Evolutionary conservation across 2,329 filamentous ascomycete genomes (phyloP), one percentile per base, ranked within the genome.

Genomic region (Fusarium sp.): DNA sequence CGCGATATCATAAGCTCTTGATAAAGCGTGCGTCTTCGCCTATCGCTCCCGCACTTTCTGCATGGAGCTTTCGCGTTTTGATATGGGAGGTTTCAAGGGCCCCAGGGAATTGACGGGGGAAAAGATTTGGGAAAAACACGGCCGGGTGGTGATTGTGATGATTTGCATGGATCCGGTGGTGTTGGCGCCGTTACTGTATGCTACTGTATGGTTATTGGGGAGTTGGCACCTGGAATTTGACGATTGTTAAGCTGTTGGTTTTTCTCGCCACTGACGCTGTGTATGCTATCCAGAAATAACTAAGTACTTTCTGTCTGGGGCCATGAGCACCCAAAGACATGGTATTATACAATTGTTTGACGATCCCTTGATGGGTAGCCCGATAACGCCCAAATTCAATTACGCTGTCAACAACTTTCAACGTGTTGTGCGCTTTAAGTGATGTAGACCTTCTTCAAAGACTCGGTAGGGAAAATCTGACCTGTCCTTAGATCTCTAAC

Each of bases 361-460:
- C 15, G 9, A 29, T 52, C 18, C 32, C 18, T 52, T 22, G 24
- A 43, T 27, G 49, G 24, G 20, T 24, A 53, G 38, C 55, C 38
- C 25, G 25, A 29, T 38, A 56, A 67, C 48, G 44, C 49, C 54
- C 12, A 22, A 22, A 30, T 22, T 32, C 38, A 34, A 18, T 25
- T 18, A 16, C 48, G 16, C 20, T 16, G 8, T 11, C 20, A 44
- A 30, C 34, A 38, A 38, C 34, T 16, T n/a, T 18, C 16, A 25
- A 46, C 22, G 8, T 12, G 2, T 38, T 38, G 34, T n/a, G 18
- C 18, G 18, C 8, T 25, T 62, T 82, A 97, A 57, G 93, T 93
- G 64, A 98, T 97, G 78, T 91, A 99, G 24, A 98, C 94, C 83
- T 97, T 98, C 83, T 92, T 92, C 62, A 96, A 82, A 58, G 88